Conservation (phyloP, 2,329 filamentous ascomycete genomes). For the Lachnellula hyalina region DNA sequence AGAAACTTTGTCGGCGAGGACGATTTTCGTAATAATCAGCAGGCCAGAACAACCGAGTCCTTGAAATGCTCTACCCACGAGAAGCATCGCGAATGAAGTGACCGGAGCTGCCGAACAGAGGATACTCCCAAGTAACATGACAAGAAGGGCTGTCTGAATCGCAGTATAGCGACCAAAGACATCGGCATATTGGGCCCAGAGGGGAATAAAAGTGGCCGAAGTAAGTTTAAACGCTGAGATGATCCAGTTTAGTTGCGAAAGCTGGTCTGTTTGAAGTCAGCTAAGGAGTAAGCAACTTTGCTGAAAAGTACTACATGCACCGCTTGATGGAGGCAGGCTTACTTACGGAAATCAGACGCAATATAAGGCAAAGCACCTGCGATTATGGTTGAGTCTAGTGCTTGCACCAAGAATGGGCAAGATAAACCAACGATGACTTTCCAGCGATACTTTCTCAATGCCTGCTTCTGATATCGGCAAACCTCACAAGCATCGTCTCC, state of each 20-base stretch:
- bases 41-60: slow-evolving; percentile 58
- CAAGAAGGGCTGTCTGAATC: slow-evolving; percentile 50
- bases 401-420: slow-evolving; percentile 55
- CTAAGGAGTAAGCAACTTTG: no score
- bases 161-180: slow-evolving; percentile 58
- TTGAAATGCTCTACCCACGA: slow-evolving; percentile 59
- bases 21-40: slow-evolving; percentile 53
- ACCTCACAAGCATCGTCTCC: slow-evolving; percentile 9
- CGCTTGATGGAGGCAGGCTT: no score
- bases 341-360: slow-evolving; percentile 56
- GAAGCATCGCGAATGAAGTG: slow-evolving; percentile 50
- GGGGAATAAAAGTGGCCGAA: slow-evolving; percentile 61
- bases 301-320: no score
- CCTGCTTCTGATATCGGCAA: slow-evolving; percentile 29
- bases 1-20: slow-evolving; percentile 61
- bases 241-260: slow-evolving; percentile 62
- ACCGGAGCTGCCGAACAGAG: slow-evolving; percentile 54
- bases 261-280: slow-evolving; percentile 36
- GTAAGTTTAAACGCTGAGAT: slow-evolving; percentile 64
- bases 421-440: slow-evolving; percentile 55
- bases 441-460: slow-evolving; percentile 44
- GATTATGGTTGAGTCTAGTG: slow-evolving; percentile 60
- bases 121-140: slow-evolving; percentile 55
- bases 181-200: slow-evolving; percentile 60
- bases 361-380: slow-evolving; percentile 57